phyloP scores from a whole-genome alignment of 2,329 filamentous ascomycete species.

The Aspergillus flavus region DNA sequence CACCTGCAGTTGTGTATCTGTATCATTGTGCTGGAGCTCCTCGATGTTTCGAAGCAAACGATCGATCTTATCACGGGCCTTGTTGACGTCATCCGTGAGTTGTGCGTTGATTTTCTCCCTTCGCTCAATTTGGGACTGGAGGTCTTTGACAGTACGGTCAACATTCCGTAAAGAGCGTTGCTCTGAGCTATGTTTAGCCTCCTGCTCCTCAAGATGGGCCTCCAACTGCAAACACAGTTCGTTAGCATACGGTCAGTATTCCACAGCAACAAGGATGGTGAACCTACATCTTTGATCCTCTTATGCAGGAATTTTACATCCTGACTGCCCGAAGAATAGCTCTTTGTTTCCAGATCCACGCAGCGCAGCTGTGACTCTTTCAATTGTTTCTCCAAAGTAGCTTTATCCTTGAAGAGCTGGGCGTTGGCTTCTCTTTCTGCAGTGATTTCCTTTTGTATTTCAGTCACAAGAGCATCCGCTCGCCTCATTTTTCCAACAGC shows the following conservation, averaged over 20 bases:
- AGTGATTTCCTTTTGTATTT: constrained; percentile 91
- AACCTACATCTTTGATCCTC: constrained; percentile 85
- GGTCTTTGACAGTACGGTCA: constrained; percentile 89
- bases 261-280: neutral
- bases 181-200: constrained; percentile 75
- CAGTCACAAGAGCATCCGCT: constrained; percentile 80
- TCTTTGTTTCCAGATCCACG: constrained; percentile 94
- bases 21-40: constrained; percentile 87
- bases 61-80: constrained; percentile 87
- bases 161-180: constrained; percentile 88
- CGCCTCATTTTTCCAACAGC: constrained; percentile 97
- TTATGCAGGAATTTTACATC: constrained; percentile 95
- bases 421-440: constrained; percentile 80
- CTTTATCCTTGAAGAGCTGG: constrained; percentile 86
- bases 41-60: constrained; percentile 89
- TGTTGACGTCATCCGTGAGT: constrained; percentile 78
- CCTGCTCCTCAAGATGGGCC: constrained; percentile 79
- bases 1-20: constrained; percentile 74
- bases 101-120: constrained; percentile 85
- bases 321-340: constrained; percentile 90
- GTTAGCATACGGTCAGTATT: constrained; percentile 18
- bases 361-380: constrained; percentile 89
- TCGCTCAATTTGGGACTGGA: constrained; percentile 88
- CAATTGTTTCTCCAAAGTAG: constrained; percentile 80
- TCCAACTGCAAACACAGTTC: constrained; percentile 66